Conservation (phyloP, 306 rosid genomes). For the Benincasa hispida region DNA sequence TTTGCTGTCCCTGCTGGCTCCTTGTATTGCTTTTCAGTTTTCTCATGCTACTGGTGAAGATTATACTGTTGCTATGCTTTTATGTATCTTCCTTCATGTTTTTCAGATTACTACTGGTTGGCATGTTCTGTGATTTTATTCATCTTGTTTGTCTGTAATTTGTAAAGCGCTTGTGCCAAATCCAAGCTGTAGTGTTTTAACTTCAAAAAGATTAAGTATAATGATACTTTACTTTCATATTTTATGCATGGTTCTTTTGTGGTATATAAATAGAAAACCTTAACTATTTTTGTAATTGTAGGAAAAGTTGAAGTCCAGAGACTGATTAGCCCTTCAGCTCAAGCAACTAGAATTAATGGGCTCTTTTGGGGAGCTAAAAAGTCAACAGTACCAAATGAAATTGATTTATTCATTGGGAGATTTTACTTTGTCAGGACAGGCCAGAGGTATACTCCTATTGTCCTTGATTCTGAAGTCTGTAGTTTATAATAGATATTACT, state of each 20-base stretch:
- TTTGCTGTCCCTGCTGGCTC: neutral
- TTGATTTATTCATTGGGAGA: conserved; percentile 26
- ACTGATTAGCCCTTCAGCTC: conserved; percentile 10
- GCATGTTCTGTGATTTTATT: neutral
- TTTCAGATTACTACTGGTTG: neutral
- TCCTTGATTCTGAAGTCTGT: neutral
- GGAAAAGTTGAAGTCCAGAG: conserved; percentile 22
- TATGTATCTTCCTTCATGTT: neutral
- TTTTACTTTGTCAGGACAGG: conserved; percentile 28
- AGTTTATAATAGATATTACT: neutral
- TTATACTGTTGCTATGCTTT: neutral
- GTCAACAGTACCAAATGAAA: conserved; percentile 20
- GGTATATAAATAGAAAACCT: neutral
- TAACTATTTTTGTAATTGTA: neutral
- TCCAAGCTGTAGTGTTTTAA: neutral
- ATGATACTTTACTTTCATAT: neutral
- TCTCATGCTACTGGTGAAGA: neutral
- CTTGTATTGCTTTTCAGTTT: neutral
- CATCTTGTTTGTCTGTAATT: neutral
- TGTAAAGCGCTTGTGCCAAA: neutral
- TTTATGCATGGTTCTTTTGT: neutral
- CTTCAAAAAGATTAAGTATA: neutral
- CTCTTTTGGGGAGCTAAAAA: conserved; percentile 56
- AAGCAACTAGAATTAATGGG: conserved; percentile 26
- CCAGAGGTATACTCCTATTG: conserved; percentile 20